Evolutionary conservation across 2,329 filamentous ascomycete genomes (phyloP).

Genomic region (Aspergillus floridensis): DNA sequence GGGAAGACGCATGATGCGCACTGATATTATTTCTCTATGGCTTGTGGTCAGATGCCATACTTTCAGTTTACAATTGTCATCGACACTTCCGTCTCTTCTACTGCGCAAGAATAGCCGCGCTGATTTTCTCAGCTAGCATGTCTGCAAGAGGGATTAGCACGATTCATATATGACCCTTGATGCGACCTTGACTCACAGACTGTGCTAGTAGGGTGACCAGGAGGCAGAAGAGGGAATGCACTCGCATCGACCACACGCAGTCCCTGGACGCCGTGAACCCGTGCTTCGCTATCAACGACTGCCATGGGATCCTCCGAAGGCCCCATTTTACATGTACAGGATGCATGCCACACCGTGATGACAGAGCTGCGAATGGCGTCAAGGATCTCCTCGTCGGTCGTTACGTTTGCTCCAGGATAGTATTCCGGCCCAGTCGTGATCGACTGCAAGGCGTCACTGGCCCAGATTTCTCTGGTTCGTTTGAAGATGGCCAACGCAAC

Average conservation of each 20-base stretch:
- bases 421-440: constrained; percentile 33
- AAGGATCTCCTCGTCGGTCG: constrained; percentile 43
- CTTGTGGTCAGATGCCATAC: neutral
- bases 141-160: constrained; percentile 16
- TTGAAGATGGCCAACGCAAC: constrained; percentile 44
- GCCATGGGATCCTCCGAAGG: constrained; percentile 26
- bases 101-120: neutral
- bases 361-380: constrained; percentile 25
- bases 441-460: constrained; percentile 20
- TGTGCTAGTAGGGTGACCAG: constrained; percentile 39
- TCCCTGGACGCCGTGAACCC: constrained; percentile 29
- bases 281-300: constrained; percentile 33
- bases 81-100: neutral
- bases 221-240: constrained; percentile 34
- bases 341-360: constrained; percentile 35
- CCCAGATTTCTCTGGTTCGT: constrained; percentile 39
- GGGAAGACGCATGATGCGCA: neutral
- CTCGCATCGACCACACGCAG: constrained; percentile 37
- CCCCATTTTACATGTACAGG: constrained; percentile 41
- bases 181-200: constrained; percentile 28
- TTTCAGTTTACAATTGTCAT: neutral
- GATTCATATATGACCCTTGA: too few species aligned
- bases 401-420: constrained; percentile 34
- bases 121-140: constrained; percentile 33
- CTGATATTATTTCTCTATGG: neutral